These are phyloP conservation scores for Pseudopediastrum boryanum DNA, from an alignment of 139 green algal species.

Conservation along the genomic window DNA sequence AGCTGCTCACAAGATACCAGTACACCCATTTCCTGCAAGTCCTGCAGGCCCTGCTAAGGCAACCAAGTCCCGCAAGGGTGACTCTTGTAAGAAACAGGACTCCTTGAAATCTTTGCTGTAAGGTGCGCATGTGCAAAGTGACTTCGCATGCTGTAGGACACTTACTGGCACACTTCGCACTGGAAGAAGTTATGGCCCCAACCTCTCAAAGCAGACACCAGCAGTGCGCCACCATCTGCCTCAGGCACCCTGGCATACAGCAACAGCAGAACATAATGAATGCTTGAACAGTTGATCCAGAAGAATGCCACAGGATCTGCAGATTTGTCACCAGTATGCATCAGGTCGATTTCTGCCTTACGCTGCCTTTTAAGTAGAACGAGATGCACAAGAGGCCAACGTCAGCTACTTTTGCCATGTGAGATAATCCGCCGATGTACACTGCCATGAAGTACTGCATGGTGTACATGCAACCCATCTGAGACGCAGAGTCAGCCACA, in stretches of 20 bases:
- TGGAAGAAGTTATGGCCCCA: constrained; percentile 67
- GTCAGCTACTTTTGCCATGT: no score
- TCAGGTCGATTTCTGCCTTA: no score
- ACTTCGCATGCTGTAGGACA: not conserved
- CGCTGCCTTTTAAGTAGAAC: no score
- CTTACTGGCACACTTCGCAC: constrained; percentile 32
- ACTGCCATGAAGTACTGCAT: no score
- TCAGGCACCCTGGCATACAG: constrained; percentile 28
- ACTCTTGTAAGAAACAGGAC: not conserved
- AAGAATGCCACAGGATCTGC: no score
- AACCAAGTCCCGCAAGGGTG: not conserved
- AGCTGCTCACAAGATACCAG: not conserved
- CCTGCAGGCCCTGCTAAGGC: not conserved
- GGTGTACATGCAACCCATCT: no score
- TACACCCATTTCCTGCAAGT: not conserved
- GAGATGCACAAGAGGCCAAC: no score
- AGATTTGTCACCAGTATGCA: no score
- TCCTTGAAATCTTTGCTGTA: not conserved
- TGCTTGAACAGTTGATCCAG: no score
- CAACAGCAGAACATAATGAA: not conserved
- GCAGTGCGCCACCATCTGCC: constrained; percentile 40
- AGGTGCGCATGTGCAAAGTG: constrained; percentile 31
- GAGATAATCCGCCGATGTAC: no score
- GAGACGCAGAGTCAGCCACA: no score
- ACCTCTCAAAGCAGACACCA: constrained; percentile 51